Evolutionary conservation across 1,284 basidiomycete species (phyloP), one percentile per base, ranked within the genome.

Genomic region (Cryptococcus sp.): DNA sequence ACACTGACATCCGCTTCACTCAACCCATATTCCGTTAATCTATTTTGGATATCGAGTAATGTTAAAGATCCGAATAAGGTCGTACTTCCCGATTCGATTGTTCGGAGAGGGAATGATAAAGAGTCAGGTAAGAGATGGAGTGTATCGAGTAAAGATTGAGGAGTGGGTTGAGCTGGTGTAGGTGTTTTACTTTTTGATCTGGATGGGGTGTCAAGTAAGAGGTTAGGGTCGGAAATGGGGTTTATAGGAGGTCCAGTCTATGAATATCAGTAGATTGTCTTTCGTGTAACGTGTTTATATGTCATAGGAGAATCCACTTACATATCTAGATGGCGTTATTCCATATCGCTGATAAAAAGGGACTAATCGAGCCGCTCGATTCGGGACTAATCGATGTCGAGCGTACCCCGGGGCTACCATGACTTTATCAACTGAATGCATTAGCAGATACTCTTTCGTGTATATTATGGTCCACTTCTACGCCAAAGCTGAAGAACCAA

Each of bases 41-140:
- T 51, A 31, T 62, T 59, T 5, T 55, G 36, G 5, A 75, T 61
- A 53, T 75, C 69, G 3, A 58, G 60, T 11, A 71, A 54, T 4
- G 70, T 71, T 4, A 75, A 50, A 6, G 69, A 71, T 30, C 71
- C 71, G 56, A 71, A 67, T 46, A 75, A 51, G 30, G 66, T 58
- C 4, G 61, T 50, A n/a, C 62, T 59, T 33, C 52, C 46, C 1
- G 65, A 58, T 23, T 64, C 63, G 44, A 66, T 62, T 11, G 71
- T 71, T 14, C 66, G 60, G 34, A 62, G 60, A 14, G 51, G 48
- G 52, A 75, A 75, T 11, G 45, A 43, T 32, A 75, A 46, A 13
- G 53, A 49, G 4, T 50, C 30, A 30, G 69, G 71, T 3, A 69
- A 43, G 31, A 49, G 34, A 52, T 59, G 48, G 35, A 73, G 61